Evolutionary conservation across 192 early-diverging fungal genomes (phyloP).

Genomic region (Ambispora gerdemannii): DNA sequence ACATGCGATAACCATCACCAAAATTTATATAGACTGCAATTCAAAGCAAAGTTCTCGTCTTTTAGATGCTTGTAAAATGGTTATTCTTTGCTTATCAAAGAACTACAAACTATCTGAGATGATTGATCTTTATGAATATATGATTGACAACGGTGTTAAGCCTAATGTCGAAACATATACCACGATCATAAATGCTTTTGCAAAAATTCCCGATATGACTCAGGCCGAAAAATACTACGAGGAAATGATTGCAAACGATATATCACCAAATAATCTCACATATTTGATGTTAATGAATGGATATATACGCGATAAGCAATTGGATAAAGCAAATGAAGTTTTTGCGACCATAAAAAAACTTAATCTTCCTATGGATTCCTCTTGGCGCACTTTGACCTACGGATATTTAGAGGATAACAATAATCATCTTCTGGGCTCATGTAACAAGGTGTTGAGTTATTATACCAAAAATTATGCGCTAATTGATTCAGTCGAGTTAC

Average conservation of each 20-base stretch:
- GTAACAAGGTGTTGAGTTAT: no score
- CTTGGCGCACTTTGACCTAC: no score
- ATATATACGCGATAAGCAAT: slow-evolving; percentile 24
- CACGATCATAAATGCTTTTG: background rate
- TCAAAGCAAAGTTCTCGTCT: no score
- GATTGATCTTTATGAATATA: background rate
- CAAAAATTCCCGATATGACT: background rate
- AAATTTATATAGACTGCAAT: background rate
- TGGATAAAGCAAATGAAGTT: slow-evolving; percentile 32
- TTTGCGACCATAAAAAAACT: slow-evolving; percentile 28
- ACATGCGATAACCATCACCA: background rate
- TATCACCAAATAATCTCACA: slow-evolving; percentile 15
- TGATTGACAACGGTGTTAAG: background rate
- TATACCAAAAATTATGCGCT: no score
- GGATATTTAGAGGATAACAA: no score
- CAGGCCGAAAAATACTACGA: slow-evolving; percentile 19
- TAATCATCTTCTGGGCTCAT: no score
- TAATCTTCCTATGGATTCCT: no score
- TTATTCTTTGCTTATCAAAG: background rate
- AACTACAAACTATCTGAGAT: background rate
- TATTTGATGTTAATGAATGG: slow-evolving; percentile 35
- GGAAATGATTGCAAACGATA: background rate
- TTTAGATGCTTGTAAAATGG: background rate
- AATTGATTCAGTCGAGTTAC: no score
- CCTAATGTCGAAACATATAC: background rate